These are phyloP conservation scores for Ceratocystis lukuohia DNA, from an alignment of 2,329 filamentous ascomycete species.

Conservation along the genomic window DNA sequence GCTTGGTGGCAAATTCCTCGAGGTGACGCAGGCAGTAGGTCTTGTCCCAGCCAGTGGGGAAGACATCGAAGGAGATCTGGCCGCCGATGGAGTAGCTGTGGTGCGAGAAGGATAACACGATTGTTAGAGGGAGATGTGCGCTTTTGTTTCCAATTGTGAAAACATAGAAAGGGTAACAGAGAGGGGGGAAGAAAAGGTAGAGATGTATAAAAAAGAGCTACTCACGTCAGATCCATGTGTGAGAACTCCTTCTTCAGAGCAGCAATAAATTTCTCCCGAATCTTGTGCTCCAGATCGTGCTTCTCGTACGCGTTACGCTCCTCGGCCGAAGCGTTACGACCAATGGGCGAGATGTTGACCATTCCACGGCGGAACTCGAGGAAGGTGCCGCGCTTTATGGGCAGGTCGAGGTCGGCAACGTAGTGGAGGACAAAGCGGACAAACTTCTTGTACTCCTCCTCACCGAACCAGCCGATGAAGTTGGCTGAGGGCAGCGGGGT, in stretches of 20 bases:
- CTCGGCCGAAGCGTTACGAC: conserved; percentile 67
- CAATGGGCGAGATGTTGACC: conserved; percentile 74
- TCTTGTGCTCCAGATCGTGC: conserved; percentile 65
- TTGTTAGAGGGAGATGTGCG: neutral
- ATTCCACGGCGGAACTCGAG: conserved; percentile 85
- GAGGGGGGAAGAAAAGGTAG: conserved; percentile 12
- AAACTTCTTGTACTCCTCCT: conserved; percentile 66
- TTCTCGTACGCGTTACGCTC: conserved; percentile 74
- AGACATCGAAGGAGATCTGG: conserved; percentile 96
- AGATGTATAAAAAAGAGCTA: conserved; percentile 22
- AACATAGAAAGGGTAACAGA: conserved; percentile 10
- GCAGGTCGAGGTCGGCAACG: conserved; percentile 70
- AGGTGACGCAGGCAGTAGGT: conserved; percentile 88
- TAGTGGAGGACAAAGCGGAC: conserved; percentile 67
- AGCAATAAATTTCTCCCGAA: conserved; percentile 64
- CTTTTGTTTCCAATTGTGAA: neutral
- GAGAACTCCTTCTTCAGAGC: conserved; percentile 68
- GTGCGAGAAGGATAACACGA: neutral
- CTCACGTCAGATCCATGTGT: conserved; percentile 71
- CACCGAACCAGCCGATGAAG: conserved; percentile 88
- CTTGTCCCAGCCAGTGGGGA: conserved; percentile 96
- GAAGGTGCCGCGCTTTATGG: conserved; percentile 72
- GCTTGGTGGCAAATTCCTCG: conserved; percentile 60
- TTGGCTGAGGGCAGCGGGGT: conserved; percentile 59
- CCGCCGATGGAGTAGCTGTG: conserved; percentile 81